These are phyloP conservation scores for Camelina laxa DNA, from an alignment of 345 rosid species.

Conservation along the genomic window DNA sequence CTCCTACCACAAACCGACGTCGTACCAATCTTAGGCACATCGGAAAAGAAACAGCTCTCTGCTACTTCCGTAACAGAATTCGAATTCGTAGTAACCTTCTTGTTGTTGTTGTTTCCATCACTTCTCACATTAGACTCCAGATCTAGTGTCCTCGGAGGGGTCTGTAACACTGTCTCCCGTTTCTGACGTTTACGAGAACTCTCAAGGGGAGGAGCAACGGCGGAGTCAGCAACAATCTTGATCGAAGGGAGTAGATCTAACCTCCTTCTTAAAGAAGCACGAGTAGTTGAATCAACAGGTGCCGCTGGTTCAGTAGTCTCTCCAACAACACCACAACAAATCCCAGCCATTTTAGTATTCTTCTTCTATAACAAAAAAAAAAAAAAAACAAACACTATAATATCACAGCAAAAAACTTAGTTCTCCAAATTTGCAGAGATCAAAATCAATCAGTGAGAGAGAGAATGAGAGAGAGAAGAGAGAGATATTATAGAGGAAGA, in stretches of 20 bases:
- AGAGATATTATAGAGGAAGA: neutral
- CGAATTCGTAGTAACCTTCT: slow-evolving; percentile 2
- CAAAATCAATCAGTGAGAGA: neutral
- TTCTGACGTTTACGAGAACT: slow-evolving; percentile 58
- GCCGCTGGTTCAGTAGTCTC: slow-evolving; percentile 65
- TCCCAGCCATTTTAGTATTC: slow-evolving; percentile 62
- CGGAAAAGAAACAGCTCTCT: slow-evolving; percentile 9
- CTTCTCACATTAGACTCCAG: slow-evolving; percentile 21
- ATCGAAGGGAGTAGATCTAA: slow-evolving; percentile 64
- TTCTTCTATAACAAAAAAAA: too few relatives aligned
- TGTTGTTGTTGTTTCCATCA: neutral
- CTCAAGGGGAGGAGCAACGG: slow-evolving; percentile 51
- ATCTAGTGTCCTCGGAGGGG: neutral
- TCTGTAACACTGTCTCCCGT: slow-evolving; percentile 15
- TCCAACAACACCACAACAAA: slow-evolving; percentile 76
- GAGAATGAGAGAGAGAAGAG: slow-evolving; percentile 9
- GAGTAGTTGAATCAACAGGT: slow-evolving; percentile 56
- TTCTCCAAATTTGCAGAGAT: neutral
- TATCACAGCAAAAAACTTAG: too few relatives aligned
- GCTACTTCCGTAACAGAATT: slow-evolving; percentile 18
- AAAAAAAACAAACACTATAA: neutral
- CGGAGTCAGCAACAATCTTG: slow-evolving; percentile 54
- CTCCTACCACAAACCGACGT: slow-evolving; percentile 94
- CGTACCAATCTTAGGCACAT: slow-evolving; percentile 64
- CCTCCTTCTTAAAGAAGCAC: slow-evolving; percentile 58